phyloP scores from a whole-genome alignment of 2,329 filamentous ascomycete genomes.

The Coniochaeta sp. region DNA sequence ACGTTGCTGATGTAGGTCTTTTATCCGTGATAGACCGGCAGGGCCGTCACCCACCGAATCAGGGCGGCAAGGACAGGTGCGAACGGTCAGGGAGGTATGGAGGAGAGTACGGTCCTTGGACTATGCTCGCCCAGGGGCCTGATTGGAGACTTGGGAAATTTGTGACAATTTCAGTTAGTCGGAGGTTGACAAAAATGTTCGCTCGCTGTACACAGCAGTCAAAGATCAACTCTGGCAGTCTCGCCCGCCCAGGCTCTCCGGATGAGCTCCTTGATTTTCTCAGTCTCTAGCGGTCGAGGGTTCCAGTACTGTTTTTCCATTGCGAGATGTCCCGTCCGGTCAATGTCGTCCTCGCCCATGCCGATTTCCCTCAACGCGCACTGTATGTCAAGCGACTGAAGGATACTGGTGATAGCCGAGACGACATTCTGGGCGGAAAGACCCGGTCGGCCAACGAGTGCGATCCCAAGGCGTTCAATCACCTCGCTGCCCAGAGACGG shows the following conservation, averaged over 20 bases:
- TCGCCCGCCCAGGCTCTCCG: slow-evolving; percentile 49
- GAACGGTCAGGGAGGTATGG: slow-evolving; percentile 68
- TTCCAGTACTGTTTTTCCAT: slow-evolving; percentile 51
- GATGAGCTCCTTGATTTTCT: slow-evolving; percentile 44
- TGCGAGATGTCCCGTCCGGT: slow-evolving; percentile 48
- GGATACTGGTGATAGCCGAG: background rate
- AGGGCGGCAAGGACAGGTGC: slow-evolving; percentile 59
- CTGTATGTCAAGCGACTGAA: slow-evolving; percentile 44
- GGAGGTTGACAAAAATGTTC: background rate
- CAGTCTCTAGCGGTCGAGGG: slow-evolving; percentile 42
- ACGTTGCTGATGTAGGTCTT: slow-evolving; percentile 18
- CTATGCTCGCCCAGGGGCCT: slow-evolving; percentile 58
- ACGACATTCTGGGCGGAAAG: background rate
- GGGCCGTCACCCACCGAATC: slow-evolving; percentile 54
- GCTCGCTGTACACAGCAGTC: slow-evolving; percentile 6
- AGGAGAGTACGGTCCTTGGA: slow-evolving; percentile 58
- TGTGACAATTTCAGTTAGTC: background rate
- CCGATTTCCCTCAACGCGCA: slow-evolving; percentile 44
- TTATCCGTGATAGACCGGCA: slow-evolving; percentile 43
- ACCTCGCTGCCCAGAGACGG: slow-evolving; percentile 45
- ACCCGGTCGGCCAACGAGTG: background rate
- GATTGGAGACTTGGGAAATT: background rate
- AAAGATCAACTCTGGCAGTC: slow-evolving; percentile 45
- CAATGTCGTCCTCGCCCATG: slow-evolving; percentile 50
- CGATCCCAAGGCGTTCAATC: slow-evolving; percentile 31